Evolutionary conservation across 108 stramenopile genomes (phyloP).

Genomic region (Schizochytrium sp.): DNA sequence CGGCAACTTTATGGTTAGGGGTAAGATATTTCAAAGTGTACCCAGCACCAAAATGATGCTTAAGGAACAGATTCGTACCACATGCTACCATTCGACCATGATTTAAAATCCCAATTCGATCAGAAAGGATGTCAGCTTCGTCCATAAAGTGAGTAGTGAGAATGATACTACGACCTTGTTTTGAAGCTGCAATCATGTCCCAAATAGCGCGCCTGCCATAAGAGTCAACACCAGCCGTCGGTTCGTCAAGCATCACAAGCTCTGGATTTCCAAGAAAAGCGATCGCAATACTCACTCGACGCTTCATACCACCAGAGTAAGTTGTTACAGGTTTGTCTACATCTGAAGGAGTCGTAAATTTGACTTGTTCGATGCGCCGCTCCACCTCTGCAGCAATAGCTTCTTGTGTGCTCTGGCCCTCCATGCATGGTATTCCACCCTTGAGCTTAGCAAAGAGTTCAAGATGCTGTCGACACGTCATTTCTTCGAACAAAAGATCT

Average conservation of each 20-base stretch:
- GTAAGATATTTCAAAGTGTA: constrained; percentile 32
- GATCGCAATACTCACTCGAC: constrained; percentile 84
- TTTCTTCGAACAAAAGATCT: constrained; percentile 84
- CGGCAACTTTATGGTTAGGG: neutral
- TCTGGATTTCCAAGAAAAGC: constrained; percentile 84
- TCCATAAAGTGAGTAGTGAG: constrained; percentile 87
- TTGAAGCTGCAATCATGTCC: constrained; percentile 65
- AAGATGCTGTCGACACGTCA: constrained; percentile 85
- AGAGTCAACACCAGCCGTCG: constrained; percentile 91
- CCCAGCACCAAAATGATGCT: constrained; percentile 56
- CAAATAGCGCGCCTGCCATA: constrained; percentile 71
- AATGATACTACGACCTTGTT: constrained; percentile 69
- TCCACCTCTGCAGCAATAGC: constrained; percentile 40
- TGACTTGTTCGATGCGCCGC: constrained; percentile 64
- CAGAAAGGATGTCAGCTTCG: constrained; percentile 89
- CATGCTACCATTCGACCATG: constrained; percentile 87
- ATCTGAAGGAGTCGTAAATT: constrained; percentile 65
- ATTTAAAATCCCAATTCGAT: constrained; percentile 95
- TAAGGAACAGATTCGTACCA: constrained; percentile 89
- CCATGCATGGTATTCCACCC: constrained; percentile 63
- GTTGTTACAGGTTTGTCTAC: constrained; percentile 66
- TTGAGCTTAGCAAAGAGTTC: constrained; percentile 83
- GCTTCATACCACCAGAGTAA: constrained; percentile 86
- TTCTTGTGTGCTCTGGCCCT: neutral
- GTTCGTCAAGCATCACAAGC: constrained; percentile 85